A percentile compares a stretch with the other conserved stretches of the same genome.
Conservation (phyloP, 257 asterid species). For the Solanum piurae region DNA sequence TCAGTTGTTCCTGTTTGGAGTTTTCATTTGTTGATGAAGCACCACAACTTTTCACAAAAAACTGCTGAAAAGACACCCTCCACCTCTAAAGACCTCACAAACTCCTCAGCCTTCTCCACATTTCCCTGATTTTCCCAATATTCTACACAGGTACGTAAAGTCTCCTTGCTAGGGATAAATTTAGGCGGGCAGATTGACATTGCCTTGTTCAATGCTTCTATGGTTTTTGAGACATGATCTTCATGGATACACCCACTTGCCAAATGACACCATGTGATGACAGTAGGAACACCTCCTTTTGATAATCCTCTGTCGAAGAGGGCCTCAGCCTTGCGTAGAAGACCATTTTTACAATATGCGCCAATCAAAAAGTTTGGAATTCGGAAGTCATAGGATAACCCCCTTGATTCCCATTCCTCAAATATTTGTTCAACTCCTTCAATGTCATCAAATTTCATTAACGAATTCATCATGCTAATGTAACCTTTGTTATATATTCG, state of each 20-base stretch:
- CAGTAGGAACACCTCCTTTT: constrained; percentile 37
- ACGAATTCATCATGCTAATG: constrained; percentile 41
- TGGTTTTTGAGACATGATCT: constrained; percentile 22
- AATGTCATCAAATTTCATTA: constrained; percentile 37
- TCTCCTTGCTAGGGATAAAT: constrained; percentile 21
- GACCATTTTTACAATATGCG: constrained; percentile 40
- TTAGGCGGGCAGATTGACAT: constrained; percentile 26
- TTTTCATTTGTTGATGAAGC: background rate
- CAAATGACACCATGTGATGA: constrained; percentile 46
- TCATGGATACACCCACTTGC: constrained; percentile 37
- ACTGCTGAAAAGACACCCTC: constrained; percentile 7
- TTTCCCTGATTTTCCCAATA: constrained; percentile 26
- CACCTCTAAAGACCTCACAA: constrained; percentile 16
- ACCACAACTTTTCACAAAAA: constrained; percentile 7
- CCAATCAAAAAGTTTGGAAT: constrained; percentile 49
- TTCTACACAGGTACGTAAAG: constrained; percentile 34
- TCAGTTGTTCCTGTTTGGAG: background rate
- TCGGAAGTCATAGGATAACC: constrained; percentile 38
- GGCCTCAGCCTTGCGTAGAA: constrained; percentile 42
- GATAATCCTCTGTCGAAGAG: constrained; percentile 19
- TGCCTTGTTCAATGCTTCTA: constrained; percentile 52
- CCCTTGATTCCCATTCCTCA: constrained; percentile 51
- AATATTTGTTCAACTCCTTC: constrained; percentile 41
- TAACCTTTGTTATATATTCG: constrained; percentile 36
- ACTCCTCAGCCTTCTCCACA: constrained; percentile 32